phyloP scores from a whole-genome alignment of 2,329 filamentous ascomycete genomes.

The Dactylellina drechsleri region DNA sequence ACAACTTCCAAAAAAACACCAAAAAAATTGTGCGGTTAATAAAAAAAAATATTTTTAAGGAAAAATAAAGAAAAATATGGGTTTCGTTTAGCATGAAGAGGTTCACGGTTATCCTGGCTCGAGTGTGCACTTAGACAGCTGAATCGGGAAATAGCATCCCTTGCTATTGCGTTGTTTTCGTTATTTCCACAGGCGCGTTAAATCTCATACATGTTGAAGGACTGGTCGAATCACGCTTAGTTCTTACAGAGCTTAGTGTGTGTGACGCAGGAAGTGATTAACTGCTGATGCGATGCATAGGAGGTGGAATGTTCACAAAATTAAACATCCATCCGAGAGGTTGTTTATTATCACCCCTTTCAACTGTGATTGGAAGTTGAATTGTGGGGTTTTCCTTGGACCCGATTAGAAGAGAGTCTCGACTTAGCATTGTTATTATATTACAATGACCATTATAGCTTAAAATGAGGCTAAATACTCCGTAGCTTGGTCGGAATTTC shows the following conservation, averaged over 20 bases:
- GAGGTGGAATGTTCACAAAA: neutral
- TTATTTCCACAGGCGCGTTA: conserved; percentile 49
- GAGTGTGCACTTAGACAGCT: conserved; percentile 9
- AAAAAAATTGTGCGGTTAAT: neutral
- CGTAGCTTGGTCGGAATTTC: too few relatives aligned
- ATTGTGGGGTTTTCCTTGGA: too few relatives aligned
- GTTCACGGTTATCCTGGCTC: conserved; percentile 7
- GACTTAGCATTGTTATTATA: too few relatives aligned
- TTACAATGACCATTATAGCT: too few relatives aligned
- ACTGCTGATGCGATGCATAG: conserved; percentile 3
- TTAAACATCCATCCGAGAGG: conserved; percentile 16
- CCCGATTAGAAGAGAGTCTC: too few relatives aligned
- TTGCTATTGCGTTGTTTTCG: conserved; percentile 46
- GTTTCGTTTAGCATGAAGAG: conserved; percentile 16
- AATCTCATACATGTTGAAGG: conserved; percentile 31
- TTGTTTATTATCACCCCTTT: conserved; percentile 12
- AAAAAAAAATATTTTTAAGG: neutral
- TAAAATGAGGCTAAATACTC: too few relatives aligned
- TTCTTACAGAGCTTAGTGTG: neutral
- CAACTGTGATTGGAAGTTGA: conserved; percentile 28
- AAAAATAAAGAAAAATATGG: neutral
- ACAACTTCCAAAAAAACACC: too few relatives aligned
- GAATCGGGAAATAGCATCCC: conserved; percentile 24
- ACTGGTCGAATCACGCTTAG: conserved; percentile 14
- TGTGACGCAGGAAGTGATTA: too few relatives aligned